Percentiles rank a stretch among this genome's conserved stretches.
Conservation (phyloP, 2,329 filamentous ascomycete species). For the Nigrograna mackinnonii region DNA sequence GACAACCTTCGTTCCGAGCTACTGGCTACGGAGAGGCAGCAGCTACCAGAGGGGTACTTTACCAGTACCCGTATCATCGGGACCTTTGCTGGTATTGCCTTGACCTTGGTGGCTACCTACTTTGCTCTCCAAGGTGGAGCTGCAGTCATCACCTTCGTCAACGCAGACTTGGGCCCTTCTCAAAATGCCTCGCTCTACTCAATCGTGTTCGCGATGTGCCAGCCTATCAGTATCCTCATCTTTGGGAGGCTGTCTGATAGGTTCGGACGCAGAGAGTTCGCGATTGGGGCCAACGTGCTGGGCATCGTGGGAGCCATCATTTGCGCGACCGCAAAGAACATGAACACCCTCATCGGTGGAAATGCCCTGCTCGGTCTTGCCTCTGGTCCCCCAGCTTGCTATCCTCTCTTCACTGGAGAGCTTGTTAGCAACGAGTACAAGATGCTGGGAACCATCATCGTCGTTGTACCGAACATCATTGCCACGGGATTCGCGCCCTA, state of each 20-base stretch:
- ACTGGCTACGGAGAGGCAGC: background rate
- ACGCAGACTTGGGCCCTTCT: background rate
- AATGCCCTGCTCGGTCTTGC: slow-evolving; percentile 14
- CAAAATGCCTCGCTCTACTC: background rate
- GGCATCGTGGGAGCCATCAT: slow-evolving; percentile 14
- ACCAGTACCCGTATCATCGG: slow-evolving; percentile 13
- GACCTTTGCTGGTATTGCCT: slow-evolving; percentile 15
- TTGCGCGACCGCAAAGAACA: slow-evolving; percentile 6
- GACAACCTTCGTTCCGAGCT: background rate
- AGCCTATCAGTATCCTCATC: slow-evolving; percentile 13
- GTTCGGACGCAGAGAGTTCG: slow-evolving; percentile 14
- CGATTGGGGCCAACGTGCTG: slow-evolving; percentile 14
- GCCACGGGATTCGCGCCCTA: slow-evolving; percentile 48
- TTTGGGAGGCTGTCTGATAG: slow-evolving; percentile 15
- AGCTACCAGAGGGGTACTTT: slow-evolving; percentile 7
- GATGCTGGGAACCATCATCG: slow-evolving; percentile 14
- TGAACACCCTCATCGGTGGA: slow-evolving; percentile 11
- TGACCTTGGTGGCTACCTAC: slow-evolving; percentile 17
- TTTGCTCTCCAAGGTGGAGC: slow-evolving; percentile 15
- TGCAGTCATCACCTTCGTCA: background rate
- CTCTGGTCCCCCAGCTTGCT: slow-evolving; percentile 12
- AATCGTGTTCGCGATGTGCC: slow-evolving; percentile 11
- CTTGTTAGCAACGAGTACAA: slow-evolving; percentile 37
- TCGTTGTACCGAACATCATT: slow-evolving; percentile 19
- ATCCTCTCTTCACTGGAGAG: slow-evolving; percentile 18